phyloP scores from a whole-genome alignment of 2,329 filamentous ascomycete species.

The Colletotrichum orchidophilum region DNA sequence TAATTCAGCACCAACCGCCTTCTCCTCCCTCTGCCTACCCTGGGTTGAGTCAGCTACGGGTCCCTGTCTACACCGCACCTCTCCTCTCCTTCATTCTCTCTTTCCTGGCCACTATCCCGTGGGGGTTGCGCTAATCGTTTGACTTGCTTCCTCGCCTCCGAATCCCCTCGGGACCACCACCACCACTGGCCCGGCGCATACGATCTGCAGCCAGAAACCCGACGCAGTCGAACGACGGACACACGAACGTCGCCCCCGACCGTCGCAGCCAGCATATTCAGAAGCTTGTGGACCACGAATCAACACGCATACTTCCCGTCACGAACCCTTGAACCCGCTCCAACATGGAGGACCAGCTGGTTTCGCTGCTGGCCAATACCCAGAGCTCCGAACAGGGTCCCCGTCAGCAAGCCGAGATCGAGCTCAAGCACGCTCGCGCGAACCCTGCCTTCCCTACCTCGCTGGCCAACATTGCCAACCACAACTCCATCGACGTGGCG shows the following conservation, averaged over 20 bases:
- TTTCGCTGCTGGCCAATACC: slow-evolving; percentile 86
- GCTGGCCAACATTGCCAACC: slow-evolving; percentile 82
- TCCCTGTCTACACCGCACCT: neutral
- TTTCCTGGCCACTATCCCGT: neutral
- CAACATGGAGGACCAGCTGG: slow-evolving; percentile 90
- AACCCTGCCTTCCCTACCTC: slow-evolving; percentile 80
- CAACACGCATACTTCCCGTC: neutral
- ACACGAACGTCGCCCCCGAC: neutral
- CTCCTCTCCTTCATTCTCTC: neutral
- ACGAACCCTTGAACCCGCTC: neutral
- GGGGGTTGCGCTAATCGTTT: neutral
- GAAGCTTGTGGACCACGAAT: neutral
- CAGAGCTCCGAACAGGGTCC: slow-evolving; percentile 79
- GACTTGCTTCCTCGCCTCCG: neutral
- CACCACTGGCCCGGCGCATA: neutral
- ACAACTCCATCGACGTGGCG: slow-evolving; percentile 75
- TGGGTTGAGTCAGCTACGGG: slow-evolving; percentile 16
- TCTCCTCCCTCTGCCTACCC: neutral
- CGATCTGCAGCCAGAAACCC: neutral
- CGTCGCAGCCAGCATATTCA: neutral
- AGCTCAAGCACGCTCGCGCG: slow-evolving; percentile 76
- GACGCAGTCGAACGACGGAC: neutral
- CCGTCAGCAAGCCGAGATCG: slow-evolving; percentile 87
- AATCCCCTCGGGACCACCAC: neutral
- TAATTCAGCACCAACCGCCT: slow-evolving; percentile 7